A percentile compares a stretch with the other conserved stretches of the same genome.
These are phyloP conservation scores for Monilinia aucupariae DNA, from an alignment of 2,329 filamentous ascomycete species.

Conservation along the genomic window DNA sequence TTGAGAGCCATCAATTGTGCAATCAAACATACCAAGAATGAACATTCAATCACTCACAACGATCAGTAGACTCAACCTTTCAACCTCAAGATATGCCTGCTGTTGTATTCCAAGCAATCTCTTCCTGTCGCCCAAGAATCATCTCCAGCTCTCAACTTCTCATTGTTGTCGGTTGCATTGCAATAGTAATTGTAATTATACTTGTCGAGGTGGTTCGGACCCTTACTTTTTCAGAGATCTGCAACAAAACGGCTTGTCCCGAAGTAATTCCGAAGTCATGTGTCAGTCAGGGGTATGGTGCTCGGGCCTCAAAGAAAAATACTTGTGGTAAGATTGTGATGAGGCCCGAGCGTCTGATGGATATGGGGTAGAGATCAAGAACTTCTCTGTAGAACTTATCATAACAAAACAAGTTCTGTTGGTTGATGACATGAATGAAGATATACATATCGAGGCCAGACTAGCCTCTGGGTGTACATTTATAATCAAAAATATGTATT, in stretches of 20 bases:
- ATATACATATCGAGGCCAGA: neutral
- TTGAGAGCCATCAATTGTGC: accelerated
- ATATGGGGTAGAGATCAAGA: neutral
- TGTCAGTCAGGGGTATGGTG: no score
- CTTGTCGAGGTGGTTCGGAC: no score
- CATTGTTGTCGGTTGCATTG: neutral
- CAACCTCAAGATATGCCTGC: neutral
- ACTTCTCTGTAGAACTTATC: neutral
- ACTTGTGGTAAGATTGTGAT: no score
- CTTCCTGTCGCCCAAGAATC: neutral
- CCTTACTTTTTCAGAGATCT: neutral
- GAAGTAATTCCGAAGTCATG: neutral
- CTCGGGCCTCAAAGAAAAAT: no score
- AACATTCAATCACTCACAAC: neutral
- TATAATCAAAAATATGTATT: no score
- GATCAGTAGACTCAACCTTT: neutral
- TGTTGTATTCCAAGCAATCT: neutral
- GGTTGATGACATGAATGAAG: neutral
- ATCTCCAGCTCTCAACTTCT: neutral
- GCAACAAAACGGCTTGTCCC: neutral
- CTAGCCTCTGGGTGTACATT: neutral
- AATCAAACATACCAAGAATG: no score
- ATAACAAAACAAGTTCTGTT: neutral
- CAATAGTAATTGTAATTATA: no score
- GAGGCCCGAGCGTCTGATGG: neutral